Conservation (phyloP, 768 basidiomycete genomes). For the Lactarius vividus region DNA sequence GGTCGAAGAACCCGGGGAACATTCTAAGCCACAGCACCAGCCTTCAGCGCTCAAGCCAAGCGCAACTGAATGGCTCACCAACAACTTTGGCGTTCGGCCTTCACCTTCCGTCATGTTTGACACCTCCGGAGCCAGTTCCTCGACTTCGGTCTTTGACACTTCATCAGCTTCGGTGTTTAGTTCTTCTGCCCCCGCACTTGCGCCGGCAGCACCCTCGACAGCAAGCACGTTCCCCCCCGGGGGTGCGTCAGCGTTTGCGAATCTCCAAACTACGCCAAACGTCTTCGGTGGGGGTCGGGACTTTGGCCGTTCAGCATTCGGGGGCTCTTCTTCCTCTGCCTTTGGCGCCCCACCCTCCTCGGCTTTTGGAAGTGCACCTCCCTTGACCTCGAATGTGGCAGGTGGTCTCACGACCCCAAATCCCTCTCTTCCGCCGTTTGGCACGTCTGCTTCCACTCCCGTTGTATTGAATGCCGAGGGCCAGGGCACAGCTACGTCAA, state of each 20-base stretch:
- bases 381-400: neutral
- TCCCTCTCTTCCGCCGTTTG: slow-evolving; percentile 13
- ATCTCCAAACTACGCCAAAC: slow-evolving; percentile 36
- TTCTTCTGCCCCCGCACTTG: slow-evolving; percentile 23
- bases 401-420: neutral
- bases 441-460: slow-evolving; percentile 11
- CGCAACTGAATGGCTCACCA: slow-evolving; percentile 37
- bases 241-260: slow-evolving; percentile 35
- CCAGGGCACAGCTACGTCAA: neutral
- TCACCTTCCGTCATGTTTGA: slow-evolving; percentile 27
- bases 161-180: slow-evolving; percentile 22
- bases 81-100: slow-evolving; percentile 34
- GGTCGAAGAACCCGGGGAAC: slow-evolving; percentile 13
- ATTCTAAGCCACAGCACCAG: slow-evolving; percentile 25
- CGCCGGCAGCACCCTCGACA: slow-evolving; percentile 13
- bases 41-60: slow-evolving; percentile 29
- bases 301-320: slow-evolving; percentile 28
- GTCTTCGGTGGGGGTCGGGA: slow-evolving; percentile 35
- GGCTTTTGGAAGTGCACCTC: neutral
- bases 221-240: neutral
- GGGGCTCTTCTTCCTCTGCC: slow-evolving; percentile 24
- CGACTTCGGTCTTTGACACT: slow-evolving; percentile 29
- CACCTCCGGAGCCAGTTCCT: slow-evolving; percentile 8
- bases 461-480: neutral
- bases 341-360: slow-evolving; percentile 26